Base-by-base conservation (phyloP, 495 filamentous ascomycete genomes). In the Lepraria neglecta region DNA sequence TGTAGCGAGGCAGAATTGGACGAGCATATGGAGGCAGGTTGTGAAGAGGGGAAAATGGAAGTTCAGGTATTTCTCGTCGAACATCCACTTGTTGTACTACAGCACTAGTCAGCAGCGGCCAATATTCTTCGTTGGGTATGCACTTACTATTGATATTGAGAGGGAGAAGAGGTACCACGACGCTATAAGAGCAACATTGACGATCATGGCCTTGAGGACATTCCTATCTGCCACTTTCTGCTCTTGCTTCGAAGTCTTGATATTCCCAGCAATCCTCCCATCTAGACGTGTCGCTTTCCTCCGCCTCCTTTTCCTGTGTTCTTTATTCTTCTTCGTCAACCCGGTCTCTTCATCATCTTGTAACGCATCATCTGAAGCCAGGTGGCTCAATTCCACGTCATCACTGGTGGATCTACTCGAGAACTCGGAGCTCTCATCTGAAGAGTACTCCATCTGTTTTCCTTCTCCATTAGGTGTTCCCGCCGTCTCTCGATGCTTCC, bases 31-130 rank as follows among this genome's bases (percentile, higher is more conserved):
- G 68, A 91, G 71, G 65, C 90, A 89, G 12, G 95, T 99, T 3
- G 91, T 96, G 76, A 97, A 97, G 55, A 99, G 83, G 51, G 95
- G 95, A 64, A 91, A 97, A 51, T 89, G 87, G 70, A 99, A 99
- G 68, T 96, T 82, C 64, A 92, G 82, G 58, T 90, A 85, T 55
- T 86, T 83, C 19, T 85, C 76, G 64, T 88, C 87, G 73, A 99
- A 99, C 95, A 99, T 99, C 95, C 95, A 97, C 79, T 96, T 97
- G 78, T 99, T 99, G 76, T 99, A 99, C 90, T 95, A 66, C 28
- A 35, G 31, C 45, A 21, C 27, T 21, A 35, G 15, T 64, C 30
- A 62, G 28, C 24, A 47, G 14, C 1, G 17, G 17, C 5, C 51
- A 10, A 6, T 4, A 7, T 24, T 40, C n/a, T 40, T 33, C 12